Conservation (phyloP, 2,329 filamentous ascomycete species). For the Venturiaceae sp. region DNA sequence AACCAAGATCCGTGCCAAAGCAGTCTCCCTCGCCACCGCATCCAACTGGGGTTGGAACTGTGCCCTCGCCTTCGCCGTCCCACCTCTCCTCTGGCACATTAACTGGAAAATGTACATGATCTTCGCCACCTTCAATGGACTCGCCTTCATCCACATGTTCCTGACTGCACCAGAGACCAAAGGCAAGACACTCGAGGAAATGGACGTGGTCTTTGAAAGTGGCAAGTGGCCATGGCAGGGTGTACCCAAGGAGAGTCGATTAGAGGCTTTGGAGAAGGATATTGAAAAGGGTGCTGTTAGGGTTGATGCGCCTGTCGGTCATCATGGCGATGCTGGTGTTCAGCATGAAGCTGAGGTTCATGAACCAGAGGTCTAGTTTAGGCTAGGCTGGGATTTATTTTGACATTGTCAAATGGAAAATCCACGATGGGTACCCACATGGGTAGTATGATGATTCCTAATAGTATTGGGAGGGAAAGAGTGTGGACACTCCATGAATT, state of each 20-base stretch:
- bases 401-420: too few species aligned
- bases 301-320: constrained; percentile 8
- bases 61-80: constrained; percentile 29
- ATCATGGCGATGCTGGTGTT: neutral
- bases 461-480: too few species aligned
- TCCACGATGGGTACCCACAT: too few species aligned
- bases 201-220: constrained; percentile 29
- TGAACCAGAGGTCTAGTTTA: too few species aligned
- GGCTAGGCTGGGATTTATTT: too few species aligned
- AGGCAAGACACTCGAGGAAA: constrained; percentile 29
- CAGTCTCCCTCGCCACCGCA: constrained; percentile 27
- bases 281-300: constrained; percentile 23
- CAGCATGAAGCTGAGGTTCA: too few species aligned
- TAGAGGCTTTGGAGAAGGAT: constrained; percentile 23
- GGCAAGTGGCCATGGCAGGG: constrained; percentile 25
- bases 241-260: constrained; percentile 16
- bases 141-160: constrained; percentile 29
- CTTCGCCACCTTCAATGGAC: constrained; percentile 27
- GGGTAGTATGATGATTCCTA: too few species aligned
- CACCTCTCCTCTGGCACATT: constrained; percentile 28
- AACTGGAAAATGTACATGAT: constrained; percentile 34
- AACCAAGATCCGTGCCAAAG: constrained; percentile 29
- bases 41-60: constrained; percentile 30
- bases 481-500: too few species aligned
- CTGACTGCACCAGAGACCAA: constrained; percentile 29